Evolutionary conservation across 2,329 filamentous ascomycete genomes (phyloP).

Genomic region (Fusarium beomiforme): DNA sequence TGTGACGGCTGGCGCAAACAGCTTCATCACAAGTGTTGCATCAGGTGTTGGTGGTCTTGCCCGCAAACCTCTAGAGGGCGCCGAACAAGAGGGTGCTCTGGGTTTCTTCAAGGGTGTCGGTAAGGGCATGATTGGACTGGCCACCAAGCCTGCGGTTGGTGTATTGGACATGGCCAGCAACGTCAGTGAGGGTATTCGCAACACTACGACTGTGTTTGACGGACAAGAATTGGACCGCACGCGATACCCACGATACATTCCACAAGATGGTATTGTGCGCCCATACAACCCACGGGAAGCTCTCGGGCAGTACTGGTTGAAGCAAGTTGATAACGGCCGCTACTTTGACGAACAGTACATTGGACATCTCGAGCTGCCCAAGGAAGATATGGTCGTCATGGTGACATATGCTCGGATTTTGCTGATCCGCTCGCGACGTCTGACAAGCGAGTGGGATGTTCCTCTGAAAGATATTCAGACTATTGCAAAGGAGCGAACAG

Average conservation of each 20-base stretch:
- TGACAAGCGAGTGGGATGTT: conserved; percentile 95
- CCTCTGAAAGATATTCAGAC: conserved; percentile 96
- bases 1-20: conserved; percentile 94
- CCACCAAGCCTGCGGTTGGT: conserved; percentile 96
- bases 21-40: conserved; percentile 89
- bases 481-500: conserved; percentile 95
- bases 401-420: conserved; percentile 89
- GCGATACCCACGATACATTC: conserved; percentile 91
- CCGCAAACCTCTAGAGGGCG: conserved; percentile 92
- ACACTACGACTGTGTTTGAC: conserved; percentile 98
- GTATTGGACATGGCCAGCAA: conserved; percentile 97
- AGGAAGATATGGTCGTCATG: conserved; percentile 89
- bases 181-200: conserved; percentile 95
- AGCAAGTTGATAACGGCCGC: conserved; percentile 96
- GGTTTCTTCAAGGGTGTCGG: conserved; percentile 98
- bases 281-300: conserved; percentile 96
- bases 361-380: conserved; percentile 90
- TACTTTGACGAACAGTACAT: conserved; percentile 99
- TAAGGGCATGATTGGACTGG: conserved; percentile 92
- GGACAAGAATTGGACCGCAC: conserved; percentile 93
- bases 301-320: conserved; percentile 97
- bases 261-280: conserved; percentile 90
- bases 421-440: conserved; percentile 85
- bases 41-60: conserved; percentile 94
- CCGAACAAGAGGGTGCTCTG: conserved; percentile 91